Conservation (phyloP, 352 stramenopile species). For the Pythium phragmiticola region DNA sequence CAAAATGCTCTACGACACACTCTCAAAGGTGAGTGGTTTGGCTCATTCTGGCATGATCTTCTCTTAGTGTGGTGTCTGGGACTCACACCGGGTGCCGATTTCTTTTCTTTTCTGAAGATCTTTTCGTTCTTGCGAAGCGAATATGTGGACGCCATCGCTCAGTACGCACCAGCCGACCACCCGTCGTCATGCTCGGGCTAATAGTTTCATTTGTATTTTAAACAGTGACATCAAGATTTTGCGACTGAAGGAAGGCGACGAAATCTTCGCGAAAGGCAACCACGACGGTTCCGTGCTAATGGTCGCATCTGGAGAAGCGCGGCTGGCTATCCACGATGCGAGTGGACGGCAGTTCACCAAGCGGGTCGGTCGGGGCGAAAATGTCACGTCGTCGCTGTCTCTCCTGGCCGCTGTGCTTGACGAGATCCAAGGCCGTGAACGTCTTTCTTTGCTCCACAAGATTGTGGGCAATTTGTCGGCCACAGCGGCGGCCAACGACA, state of each 20-base stretch:
- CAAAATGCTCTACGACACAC: conserved; percentile 77
- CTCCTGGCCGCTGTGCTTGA: conserved; percentile 60
- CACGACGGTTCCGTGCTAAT: conserved; percentile 81
- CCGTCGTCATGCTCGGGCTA: background rate
- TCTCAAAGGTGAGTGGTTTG: conserved; percentile 50
- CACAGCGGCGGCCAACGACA: conserved; percentile 40
- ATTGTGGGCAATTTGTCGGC: conserved; percentile 62
- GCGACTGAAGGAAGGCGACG: conserved; percentile 41
- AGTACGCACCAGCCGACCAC: conserved; percentile 23
- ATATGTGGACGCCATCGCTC: conserved; percentile 57
- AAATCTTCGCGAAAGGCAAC: conserved; percentile 55
- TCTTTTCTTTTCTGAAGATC: conserved; percentile 27
- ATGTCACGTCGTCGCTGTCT: conserved; percentile 64
- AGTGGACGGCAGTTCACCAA: conserved; percentile 48
- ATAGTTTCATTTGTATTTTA: conserved; percentile 2
- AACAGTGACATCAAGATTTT: conserved; percentile 60
- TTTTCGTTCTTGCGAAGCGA: conserved; percentile 76
- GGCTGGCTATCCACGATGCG: conserved; percentile 58
- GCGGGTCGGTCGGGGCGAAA: conserved; percentile 55
- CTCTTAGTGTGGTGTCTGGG: background rate
- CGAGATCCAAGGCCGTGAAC: conserved; percentile 29
- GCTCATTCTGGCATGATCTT: background rate
- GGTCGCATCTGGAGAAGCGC: conserved; percentile 55
- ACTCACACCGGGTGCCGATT: background rate
- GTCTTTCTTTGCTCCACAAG: conserved; percentile 35